Percentiles rank a stretch among this genome's conserved stretches.
These are phyloP conservation scores for Colletotrichum endophyticum DNA, from an alignment of 2,329 filamentous ascomycete species.

Conservation along the genomic window DNA sequence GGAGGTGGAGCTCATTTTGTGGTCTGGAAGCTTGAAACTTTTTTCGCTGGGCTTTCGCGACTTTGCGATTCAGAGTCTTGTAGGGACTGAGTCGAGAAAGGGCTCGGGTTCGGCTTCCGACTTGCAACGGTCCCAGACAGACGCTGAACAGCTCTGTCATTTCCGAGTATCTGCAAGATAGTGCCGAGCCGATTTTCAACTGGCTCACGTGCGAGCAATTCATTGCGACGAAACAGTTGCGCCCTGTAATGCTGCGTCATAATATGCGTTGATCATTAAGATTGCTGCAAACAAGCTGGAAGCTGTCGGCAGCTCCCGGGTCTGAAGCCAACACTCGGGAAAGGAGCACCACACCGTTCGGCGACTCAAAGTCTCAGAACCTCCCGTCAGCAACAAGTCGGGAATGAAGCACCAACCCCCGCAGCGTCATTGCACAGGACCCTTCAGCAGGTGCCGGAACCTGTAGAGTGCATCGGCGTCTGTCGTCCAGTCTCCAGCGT, in stretches of 20 bases:
- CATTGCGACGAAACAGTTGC: background rate
- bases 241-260: background rate
- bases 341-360: background rate
- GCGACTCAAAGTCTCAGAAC: background rate
- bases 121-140: background rate
- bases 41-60: background rate
- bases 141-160: background rate
- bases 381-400: background rate
- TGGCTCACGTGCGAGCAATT: background rate
- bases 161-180: background rate
- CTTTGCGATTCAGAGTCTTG: slow-evolving; percentile 4
- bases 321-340: background rate
- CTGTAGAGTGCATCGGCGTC: background rate
- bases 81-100: background rate
- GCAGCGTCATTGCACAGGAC: slow-evolving; percentile 17
- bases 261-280: background rate
- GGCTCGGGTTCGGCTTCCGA: background rate
- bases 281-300: slow-evolving; percentile 7
- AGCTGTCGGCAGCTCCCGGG: slow-evolving; percentile 10
- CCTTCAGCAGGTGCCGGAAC: background rate
- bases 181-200: background rate
- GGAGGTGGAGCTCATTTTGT: slow-evolving; percentile 11
- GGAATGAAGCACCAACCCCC: background rate
- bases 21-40: slow-evolving; percentile 9
- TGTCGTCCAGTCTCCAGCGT: background rate